Evolutionary conservation across 805 yeast species (phyloP).

Genomic region (Priceomyces haplophilus): DNA sequence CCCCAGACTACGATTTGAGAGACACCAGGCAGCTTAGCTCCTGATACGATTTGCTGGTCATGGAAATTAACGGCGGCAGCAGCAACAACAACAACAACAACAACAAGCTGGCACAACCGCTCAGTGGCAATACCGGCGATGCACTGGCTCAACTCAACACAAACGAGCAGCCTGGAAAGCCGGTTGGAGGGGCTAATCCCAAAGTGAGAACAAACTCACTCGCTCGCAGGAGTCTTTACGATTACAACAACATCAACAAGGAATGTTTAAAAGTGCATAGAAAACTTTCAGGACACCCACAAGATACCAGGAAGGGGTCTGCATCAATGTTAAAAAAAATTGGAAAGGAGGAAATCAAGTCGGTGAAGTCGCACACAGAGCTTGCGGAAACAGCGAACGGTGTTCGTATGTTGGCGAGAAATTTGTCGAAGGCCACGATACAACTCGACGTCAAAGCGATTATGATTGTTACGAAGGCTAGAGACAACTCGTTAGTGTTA

Average conservation of each 20-base stretch:
- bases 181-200: not conserved
- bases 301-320: conserved; percentile 11
- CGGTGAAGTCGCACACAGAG: conserved; percentile 68
- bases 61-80: not conserved
- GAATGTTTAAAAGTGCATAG: conserved; percentile 25
- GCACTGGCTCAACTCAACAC: not conserved
- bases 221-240: not conserved
- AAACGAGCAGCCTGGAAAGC: not conserved
- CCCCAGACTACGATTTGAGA: too few species aligned
- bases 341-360: conserved; percentile 43
- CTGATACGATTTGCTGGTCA: too few species aligned
- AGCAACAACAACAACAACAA: not conserved
- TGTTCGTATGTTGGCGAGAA: conserved; percentile 70
- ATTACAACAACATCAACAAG: not conserved
- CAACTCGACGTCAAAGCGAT: conserved; percentile 66
- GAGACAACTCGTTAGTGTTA: conserved; percentile 74
- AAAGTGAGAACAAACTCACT: not conserved
- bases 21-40: too few species aligned
- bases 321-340: conserved; percentile 28
- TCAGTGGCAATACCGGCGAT: not conserved
- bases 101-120: not conserved
- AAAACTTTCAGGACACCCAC: conserved; percentile 25
- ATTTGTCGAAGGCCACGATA: conserved; percentile 66
- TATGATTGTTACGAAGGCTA: conserved; percentile 84
- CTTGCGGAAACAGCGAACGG: conserved; percentile 80